phyloP scores from a whole-genome alignment of 2,329 filamentous ascomycete species.

The Arthrobotrys megalospora region DNA sequence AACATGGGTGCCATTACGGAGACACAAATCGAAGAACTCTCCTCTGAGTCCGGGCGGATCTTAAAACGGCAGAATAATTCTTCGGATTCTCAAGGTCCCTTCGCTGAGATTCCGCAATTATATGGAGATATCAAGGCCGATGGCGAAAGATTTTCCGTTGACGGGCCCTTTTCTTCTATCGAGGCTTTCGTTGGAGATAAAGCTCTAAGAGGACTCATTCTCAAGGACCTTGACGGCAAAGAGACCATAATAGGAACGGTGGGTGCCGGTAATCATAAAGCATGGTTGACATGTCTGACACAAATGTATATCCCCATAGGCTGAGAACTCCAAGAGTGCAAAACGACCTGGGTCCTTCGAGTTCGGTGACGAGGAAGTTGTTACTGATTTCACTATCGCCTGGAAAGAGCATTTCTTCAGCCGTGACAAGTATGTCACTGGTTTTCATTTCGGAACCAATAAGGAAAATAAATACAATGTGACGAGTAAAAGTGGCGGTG shows the following conservation, averaged over 20 bases:
- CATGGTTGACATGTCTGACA: constrained; percentile 6
- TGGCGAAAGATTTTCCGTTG: constrained; percentile 41
- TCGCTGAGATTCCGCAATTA: constrained; percentile 41
- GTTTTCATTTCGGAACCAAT: constrained; percentile 49
- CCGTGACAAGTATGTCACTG: constrained; percentile 42
- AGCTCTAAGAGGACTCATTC: constrained; percentile 39
- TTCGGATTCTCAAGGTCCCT: constrained; percentile 42
- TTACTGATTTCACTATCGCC: constrained; percentile 41
- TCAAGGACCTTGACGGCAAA: constrained; percentile 50
- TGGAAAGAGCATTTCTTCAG: constrained; percentile 49
- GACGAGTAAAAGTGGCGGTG: constrained; percentile 42
- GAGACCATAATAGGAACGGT: constrained; percentile 52
- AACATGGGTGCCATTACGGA: constrained; percentile 29
- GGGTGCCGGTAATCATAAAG: not conserved
- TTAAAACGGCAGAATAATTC: constrained; percentile 21
- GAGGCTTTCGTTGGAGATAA: constrained; percentile 50
- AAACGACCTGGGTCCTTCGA: constrained; percentile 49
- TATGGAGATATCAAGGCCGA: constrained; percentile 33
- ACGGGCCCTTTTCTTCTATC: constrained; percentile 47
- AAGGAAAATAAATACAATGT: constrained; percentile 44
- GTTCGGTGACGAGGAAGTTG: constrained; percentile 46
- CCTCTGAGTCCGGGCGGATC: not conserved
- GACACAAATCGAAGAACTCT: constrained; percentile 21
- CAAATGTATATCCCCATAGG: constrained; percentile 2
- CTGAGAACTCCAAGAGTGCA: constrained; percentile 39